Percentiles rank a stretch among this genome's conserved stretches.
These are phyloP conservation scores for Coniochaeta sp. DNA, from an alignment of 2,329 filamentous ascomycete genomes.

Conservation along the genomic window DNA sequence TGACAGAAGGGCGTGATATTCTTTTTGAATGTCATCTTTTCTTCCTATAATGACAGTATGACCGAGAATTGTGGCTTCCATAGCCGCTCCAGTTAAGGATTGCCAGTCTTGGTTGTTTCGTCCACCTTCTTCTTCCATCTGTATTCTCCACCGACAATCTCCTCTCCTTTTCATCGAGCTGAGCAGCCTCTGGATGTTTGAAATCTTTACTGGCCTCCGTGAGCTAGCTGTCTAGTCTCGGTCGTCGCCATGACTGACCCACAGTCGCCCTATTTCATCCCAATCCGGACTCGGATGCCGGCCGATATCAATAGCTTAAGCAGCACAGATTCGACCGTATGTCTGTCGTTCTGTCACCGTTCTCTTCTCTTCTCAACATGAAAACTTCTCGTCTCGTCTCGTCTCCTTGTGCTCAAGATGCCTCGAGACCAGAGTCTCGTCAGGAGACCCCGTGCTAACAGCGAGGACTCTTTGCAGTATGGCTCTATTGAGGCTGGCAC, in stretches of 20 bases:
- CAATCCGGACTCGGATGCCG: slow-evolving; percentile 42
- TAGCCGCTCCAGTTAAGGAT: background rate
- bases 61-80: background rate
- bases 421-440: background rate
- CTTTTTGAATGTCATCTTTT: background rate
- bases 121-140: background rate
- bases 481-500: slow-evolving; percentile 30
- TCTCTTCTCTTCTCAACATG: background rate
- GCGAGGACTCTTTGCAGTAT: slow-evolving; percentile 25
- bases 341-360: slow-evolving; percentile 17
- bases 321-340: slow-evolving; percentile 41
- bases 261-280: slow-evolving; percentile 36
- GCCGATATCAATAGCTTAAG: slow-evolving; percentile 36
- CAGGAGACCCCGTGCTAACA: background rate
- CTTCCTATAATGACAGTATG: background rate
- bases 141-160: background rate
- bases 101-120: background rate
- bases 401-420: background rate
- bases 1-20: background rate
- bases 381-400: background rate
- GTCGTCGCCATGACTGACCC: slow-evolving; percentile 31
- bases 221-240: background rate
- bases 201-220: background rate
- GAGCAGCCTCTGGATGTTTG: background rate
- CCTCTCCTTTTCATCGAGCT: background rate